These are phyloP conservation scores for Mikania micrantha DNA, from an alignment of 129 eudicot species.

Conservation along the genomic window DNA sequence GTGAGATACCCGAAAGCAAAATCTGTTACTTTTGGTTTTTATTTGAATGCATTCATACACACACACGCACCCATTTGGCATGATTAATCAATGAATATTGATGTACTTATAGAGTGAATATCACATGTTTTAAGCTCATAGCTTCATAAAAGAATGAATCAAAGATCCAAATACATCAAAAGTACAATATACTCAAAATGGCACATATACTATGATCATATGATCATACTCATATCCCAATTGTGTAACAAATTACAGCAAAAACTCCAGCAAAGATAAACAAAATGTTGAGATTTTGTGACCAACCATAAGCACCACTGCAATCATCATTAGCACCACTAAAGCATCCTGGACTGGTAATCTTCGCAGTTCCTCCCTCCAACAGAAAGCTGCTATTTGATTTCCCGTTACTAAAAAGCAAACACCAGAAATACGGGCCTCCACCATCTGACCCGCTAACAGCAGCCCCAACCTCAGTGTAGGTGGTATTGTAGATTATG, in stretches of 20 bases:
- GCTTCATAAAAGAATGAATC: too few species aligned
- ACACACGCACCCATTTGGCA: background rate
- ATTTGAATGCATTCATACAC: too few species aligned
- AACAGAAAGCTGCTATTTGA: slow-evolving; percentile 54
- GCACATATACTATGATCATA: background rate
- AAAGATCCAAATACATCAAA: too few species aligned
- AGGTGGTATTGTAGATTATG: slow-evolving; percentile 54
- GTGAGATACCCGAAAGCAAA: too few species aligned
- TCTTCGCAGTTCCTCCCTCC: slow-evolving; percentile 62
- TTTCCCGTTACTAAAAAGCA: slow-evolving; percentile 72
- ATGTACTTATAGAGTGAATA: too few species aligned
- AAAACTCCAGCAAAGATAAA: slow-evolving; percentile 27
- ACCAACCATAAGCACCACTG: slow-evolving; percentile 40
- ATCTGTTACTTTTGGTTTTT: too few species aligned
- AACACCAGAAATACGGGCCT: slow-evolving; percentile 86
- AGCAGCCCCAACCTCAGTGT: slow-evolving; percentile 74
- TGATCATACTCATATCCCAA: slow-evolving; percentile 27
- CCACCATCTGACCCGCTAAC: slow-evolving; percentile 87
- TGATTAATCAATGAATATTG: background rate
- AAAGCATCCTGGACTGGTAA: slow-evolving; percentile 76
- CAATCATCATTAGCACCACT: slow-evolving; percentile 87
- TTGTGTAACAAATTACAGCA: slow-evolving; percentile 19
- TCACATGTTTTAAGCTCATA: too few species aligned
- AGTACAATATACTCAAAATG: too few species aligned
- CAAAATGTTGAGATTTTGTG: slow-evolving; percentile 16